A percentile compares a stretch with the other conserved stretches of the same genome.
These are phyloP conservation scores for Rhizopus sp. DNA, from an alignment of 371 early-diverging fungal genomes.

Conservation along the genomic window DNA sequence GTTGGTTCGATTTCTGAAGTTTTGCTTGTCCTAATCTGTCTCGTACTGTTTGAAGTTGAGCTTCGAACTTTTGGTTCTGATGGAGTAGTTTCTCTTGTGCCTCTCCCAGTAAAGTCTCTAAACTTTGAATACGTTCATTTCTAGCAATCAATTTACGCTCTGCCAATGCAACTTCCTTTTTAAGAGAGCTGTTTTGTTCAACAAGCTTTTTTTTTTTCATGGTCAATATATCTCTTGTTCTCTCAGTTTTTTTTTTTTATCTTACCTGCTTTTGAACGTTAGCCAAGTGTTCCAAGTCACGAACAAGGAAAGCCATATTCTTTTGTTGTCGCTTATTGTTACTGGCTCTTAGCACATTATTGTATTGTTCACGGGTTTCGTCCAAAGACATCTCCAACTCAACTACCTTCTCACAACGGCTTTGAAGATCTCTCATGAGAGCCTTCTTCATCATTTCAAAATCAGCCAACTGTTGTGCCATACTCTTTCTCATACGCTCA, in stretches of 20 bases:
- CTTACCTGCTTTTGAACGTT: constrained; percentile 83
- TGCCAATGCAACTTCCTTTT: constrained; percentile 86
- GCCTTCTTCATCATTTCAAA: constrained; percentile 96
- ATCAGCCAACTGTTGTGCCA: constrained; percentile 90
- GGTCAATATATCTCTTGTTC: neutral
- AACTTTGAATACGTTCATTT: constrained; percentile 87
- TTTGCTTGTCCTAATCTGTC: constrained; percentile 81
- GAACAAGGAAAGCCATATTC: constrained; percentile 93
- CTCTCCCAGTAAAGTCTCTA: constrained; percentile 83
- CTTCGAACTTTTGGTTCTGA: constrained; percentile 87
- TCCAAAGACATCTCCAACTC: constrained; percentile 94
- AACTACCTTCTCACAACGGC: constrained; percentile 92
- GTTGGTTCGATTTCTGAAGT: constrained; percentile 56
- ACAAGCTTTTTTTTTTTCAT: constrained; percentile 71
- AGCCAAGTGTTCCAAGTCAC: constrained; percentile 92
- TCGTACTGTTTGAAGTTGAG: constrained; percentile 75
- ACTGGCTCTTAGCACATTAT: constrained; percentile 75
- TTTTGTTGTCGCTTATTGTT: constrained; percentile 84
- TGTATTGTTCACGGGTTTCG: constrained; percentile 89
- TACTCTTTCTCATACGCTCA: constrained; percentile 82
- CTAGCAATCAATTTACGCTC: constrained; percentile 89
- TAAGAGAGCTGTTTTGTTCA: constrained; percentile 88
- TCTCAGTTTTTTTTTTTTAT: neutral
- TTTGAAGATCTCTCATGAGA: constrained; percentile 92
- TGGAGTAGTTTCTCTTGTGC: constrained; percentile 68